phyloP scores from a whole-genome alignment of 1,284 basidiomycete genomes.

The Leccinum angustisporum region DNA sequence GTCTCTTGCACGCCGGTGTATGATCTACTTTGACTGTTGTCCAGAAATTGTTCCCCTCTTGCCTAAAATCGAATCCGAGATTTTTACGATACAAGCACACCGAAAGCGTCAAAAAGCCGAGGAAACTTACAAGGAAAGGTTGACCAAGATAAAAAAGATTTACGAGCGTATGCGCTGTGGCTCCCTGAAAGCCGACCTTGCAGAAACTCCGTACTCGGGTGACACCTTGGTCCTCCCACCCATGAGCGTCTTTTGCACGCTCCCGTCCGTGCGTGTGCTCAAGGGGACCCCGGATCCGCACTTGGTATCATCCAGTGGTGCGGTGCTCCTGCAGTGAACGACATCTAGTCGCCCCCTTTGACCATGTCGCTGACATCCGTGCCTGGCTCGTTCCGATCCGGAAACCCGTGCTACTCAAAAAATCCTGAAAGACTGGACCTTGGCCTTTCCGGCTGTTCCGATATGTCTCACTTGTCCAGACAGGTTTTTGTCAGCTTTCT shows the following conservation, averaged over 20 bases:
- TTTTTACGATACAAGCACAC: conserved; percentile 28
- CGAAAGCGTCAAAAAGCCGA: conserved; percentile 31
- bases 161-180: conserved; percentile 36
- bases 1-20: too few species aligned
- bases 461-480: too few species aligned
- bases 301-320: not conserved
- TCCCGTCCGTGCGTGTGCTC: conserved; percentile 43
- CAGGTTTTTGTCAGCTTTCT: too few species aligned
- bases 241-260: conserved; percentile 43
- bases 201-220: not conserved
- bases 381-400: conserved; percentile 49
- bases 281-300: conserved; percentile 31
- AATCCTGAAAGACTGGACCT: too few species aligned
- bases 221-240: conserved; percentile 37
- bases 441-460: too few species aligned
- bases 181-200: not conserved
- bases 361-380: conserved; percentile 45
- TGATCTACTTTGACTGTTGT: not conserved
- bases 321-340: conserved; percentile 16
- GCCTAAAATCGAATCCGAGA: conserved; percentile 33
- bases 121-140: conserved; percentile 19
- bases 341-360: conserved; percentile 34
- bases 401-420: conserved; percentile 37
- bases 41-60: conserved; percentile 32
- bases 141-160: conserved; percentile 33